Evolutionary conservation across 2,329 filamentous ascomycete genomes (phyloP).

Genomic region (Shiraia sp.): DNA sequence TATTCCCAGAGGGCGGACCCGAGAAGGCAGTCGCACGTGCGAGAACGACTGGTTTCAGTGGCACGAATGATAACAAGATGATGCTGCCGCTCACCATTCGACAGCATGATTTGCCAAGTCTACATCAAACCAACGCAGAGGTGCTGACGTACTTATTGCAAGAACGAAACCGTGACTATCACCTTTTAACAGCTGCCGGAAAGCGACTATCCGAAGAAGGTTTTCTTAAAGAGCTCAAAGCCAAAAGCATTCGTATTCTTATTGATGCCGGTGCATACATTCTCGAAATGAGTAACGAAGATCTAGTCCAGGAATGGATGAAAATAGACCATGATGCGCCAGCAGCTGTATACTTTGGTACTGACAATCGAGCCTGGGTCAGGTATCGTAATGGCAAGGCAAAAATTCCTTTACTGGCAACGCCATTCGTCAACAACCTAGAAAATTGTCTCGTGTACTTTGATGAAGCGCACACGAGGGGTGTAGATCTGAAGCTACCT

Average conservation of each 20-base stretch:
- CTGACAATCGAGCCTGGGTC: conserved; percentile 51
- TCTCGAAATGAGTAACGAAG: too few relatives aligned
- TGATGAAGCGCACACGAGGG: conserved; percentile 69
- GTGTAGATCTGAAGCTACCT: conserved; percentile 67
- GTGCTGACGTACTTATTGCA: conserved; percentile 63
- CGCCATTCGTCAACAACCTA: conserved; percentile 57
- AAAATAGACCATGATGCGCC: conserved; percentile 37
- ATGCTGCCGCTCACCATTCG: conserved; percentile 59
- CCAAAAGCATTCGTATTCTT: conserved; percentile 56
- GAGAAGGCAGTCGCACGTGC: not conserved
- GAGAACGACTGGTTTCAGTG: conserved; percentile 66
- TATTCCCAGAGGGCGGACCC: too few relatives aligned
- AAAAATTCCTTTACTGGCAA: conserved; percentile 46
- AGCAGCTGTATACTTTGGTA: conserved; percentile 55
- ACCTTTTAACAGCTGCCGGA: conserved; percentile 22
- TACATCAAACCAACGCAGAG: conserved; percentile 66
- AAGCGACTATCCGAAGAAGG: conserved; percentile 37
- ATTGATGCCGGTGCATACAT: conserved; percentile 54
- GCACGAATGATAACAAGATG: conserved; percentile 64
- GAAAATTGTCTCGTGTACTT: conserved; percentile 66
- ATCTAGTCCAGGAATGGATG: too few relatives aligned
- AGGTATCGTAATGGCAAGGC: conserved; percentile 36
- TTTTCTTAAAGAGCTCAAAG: conserved; percentile 47
- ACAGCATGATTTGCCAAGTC: conserved; percentile 57
- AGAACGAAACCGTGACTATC: conserved; percentile 52